phyloP scores from a whole-genome alignment of 495 filamentous ascomycete species.

The Penicillium waksmanii region DNA sequence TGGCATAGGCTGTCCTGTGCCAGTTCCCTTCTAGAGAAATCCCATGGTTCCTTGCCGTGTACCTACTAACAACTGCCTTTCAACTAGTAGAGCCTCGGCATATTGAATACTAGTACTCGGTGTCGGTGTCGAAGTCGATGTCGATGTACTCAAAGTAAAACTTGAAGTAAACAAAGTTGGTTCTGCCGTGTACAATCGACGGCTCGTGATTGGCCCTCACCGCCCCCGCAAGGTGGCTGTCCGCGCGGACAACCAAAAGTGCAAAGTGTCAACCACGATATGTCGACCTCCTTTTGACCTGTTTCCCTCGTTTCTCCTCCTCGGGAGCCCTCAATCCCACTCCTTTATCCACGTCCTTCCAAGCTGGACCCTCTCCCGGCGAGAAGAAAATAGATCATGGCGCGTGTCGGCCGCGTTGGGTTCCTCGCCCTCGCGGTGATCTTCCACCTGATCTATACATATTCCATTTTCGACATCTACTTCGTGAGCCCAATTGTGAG shows the following conservation, averaged over 20 bases:
- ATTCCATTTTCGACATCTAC: slow-evolving; percentile 98
- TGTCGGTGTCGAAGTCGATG: not conserved
- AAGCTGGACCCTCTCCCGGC: slow-evolving; percentile 9
- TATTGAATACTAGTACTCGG: no score
- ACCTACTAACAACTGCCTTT: no score
- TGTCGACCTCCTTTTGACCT: slow-evolving; percentile 28
- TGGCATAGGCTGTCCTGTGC: no score
- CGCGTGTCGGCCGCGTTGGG: slow-evolving; percentile 77
- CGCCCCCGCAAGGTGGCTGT: slow-evolving; percentile 22
- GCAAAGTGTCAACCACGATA: not conserved
- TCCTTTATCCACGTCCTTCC: slow-evolving; percentile 15
- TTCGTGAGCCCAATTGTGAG: slow-evolving; percentile 97
- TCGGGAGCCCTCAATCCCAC: slow-evolving; percentile 25
- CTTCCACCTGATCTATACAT: slow-evolving; percentile 94
- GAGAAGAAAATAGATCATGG: slow-evolving; percentile 58
- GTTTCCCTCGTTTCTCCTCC: slow-evolving; percentile 14
- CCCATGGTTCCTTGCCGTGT: no score
- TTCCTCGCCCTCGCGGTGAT: slow-evolving; percentile 91
- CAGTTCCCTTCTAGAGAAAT: no score
- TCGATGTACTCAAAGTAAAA: not conserved
- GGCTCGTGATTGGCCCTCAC: slow-evolving; percentile 38
- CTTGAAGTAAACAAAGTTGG: slow-evolving; percentile 12
- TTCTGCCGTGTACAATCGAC: slow-evolving; percentile 31
- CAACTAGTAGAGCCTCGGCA: no score
- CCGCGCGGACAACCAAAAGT: slow-evolving; percentile 1